Evolutionary conservation across 78 protist species (phyloP), one percentile per base, ranked within the genome.

Genomic region (Chrysochromulina tobinii): DNA sequence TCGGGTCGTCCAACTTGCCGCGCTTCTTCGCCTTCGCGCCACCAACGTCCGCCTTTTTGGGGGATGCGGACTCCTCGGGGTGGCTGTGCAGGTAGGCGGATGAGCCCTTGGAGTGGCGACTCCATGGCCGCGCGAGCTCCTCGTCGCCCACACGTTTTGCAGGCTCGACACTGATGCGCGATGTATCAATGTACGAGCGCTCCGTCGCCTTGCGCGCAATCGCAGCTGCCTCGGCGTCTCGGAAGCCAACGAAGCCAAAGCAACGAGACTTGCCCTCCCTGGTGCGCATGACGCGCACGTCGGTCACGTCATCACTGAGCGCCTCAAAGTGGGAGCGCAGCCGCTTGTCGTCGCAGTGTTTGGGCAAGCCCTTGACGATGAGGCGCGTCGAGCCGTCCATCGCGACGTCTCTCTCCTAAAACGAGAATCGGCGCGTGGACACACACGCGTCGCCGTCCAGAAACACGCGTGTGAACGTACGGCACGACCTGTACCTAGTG

Each of bases 171-270:
- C 53, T 51, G 27, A 98, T 95, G 86, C 93, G 91, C 23, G 92
- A 61, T 15, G 98, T 97, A 92, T 95, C 98, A 3, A 98, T 61
- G 93, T 57, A 98, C 4, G 98, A 89, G 57, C 59, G 61, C 83
- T 97, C 88, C 64, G 96, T 93, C 53, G 87, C 58, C 53, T 58
- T 5, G 38, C 92, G 77, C 17, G 99, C 98, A 1, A 64, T 87
- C 57, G 64, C 23, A 1, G 99, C 99, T 0, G 94, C 96, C 9
- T 93, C 61, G 0, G 89, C 91, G 0, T 93, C 67, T 11, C 89
- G 17, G 94, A 72, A 99, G 23, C 99, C 99, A 25, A 98, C 93
- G 88, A 98, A 99, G 58, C 97, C 99, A 61, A 97, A 96, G 53
- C 91, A 75, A 25, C 99, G 93, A 51, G 97, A 95, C 66, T n/a